Percentiles rank a stretch among this genome's conserved stretches.
Evolutionary conservation across 2,329 filamentous ascomycete genomes (phyloP).

Genomic region (Penicillium sclerotigenum): DNA sequence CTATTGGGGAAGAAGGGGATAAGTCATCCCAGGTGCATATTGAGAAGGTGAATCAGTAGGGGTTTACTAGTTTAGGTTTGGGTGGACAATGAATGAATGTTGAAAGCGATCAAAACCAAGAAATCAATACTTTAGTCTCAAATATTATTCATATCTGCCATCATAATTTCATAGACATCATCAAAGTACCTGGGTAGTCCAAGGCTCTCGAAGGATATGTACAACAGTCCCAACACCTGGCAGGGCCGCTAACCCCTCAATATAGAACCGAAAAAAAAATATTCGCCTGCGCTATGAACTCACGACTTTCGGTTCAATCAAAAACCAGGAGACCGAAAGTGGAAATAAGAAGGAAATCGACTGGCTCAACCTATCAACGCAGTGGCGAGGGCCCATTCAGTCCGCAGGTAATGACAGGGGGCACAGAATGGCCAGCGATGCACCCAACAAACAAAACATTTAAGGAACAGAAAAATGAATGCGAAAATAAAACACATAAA

Average conservation of each 20-base stretch:
- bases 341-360: background rate
- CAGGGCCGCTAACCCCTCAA: background rate
- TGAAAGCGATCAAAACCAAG: background rate
- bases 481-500: background rate
- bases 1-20: background rate
- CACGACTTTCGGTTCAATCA: constrained; percentile 5
- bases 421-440: background rate
- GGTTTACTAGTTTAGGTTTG: background rate
- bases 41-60: constrained; percentile 7
- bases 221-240: background rate
- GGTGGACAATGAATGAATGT: background rate
- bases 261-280: constrained; percentile 6
- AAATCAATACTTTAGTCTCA: background rate
- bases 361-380: background rate
- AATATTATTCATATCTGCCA: constrained; percentile 9
- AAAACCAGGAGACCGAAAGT: background rate
- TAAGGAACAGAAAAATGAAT: background rate
- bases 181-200: constrained; percentile 2
- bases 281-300: constrained; percentile 17
- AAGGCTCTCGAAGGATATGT: constrained; percentile 6
- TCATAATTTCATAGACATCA: constrained; percentile 13
- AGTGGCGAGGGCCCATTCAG: background rate
- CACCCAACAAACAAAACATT: background rate
- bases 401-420: background rate
- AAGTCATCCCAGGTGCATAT: constrained; percentile 15